Conservation (phyloP, 2,329 filamentous ascomycete species). For the Aspergillus viridinutans region DNA sequence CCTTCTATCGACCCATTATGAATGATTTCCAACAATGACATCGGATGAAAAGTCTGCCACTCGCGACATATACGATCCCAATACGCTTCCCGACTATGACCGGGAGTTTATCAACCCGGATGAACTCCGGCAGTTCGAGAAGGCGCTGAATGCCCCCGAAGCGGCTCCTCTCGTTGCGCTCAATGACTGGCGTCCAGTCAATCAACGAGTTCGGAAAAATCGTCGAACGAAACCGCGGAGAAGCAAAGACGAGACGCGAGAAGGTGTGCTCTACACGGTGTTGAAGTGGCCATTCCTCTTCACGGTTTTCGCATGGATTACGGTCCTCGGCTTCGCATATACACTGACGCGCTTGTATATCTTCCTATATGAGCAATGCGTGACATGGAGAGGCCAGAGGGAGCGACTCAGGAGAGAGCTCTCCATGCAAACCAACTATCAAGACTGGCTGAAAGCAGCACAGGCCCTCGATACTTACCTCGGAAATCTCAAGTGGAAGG, state of each 20-base stretch:
- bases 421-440: slow-evolving; percentile 68
- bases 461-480: slow-evolving; percentile 74
- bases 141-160: slow-evolving; percentile 77
- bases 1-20: slow-evolving; percentile 17
- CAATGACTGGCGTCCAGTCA: slow-evolving; percentile 92
- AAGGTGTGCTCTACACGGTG: slow-evolving; percentile 84
- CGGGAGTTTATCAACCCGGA: slow-evolving; percentile 69
- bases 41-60: slow-evolving; percentile 21
- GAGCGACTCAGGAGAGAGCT: slow-evolving; percentile 68
- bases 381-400: slow-evolving; percentile 81
- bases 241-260: slow-evolving; percentile 85
- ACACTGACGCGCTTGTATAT: slow-evolving; percentile 83
- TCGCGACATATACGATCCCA: slow-evolving; percentile 61
- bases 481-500: slow-evolving; percentile 59
- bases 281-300: slow-evolving; percentile 89
- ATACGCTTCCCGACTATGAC: slow-evolving; percentile 71
- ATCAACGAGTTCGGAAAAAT: slow-evolving; percentile 60
- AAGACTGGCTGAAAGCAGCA: slow-evolving; percentile 78
- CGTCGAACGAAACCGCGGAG: slow-evolving; percentile 47
- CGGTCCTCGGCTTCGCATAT: slow-evolving; percentile 69
- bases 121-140: slow-evolving; percentile 73
- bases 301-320: slow-evolving; percentile 75
- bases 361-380: slow-evolving; percentile 82
- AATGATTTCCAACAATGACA: slow-evolving; percentile 25
- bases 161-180: slow-evolving; percentile 75